Evolutionary conservation across 1,284 basidiomycete species (phyloP).

Genomic region (Cutaneotrichosporon sp.): DNA sequence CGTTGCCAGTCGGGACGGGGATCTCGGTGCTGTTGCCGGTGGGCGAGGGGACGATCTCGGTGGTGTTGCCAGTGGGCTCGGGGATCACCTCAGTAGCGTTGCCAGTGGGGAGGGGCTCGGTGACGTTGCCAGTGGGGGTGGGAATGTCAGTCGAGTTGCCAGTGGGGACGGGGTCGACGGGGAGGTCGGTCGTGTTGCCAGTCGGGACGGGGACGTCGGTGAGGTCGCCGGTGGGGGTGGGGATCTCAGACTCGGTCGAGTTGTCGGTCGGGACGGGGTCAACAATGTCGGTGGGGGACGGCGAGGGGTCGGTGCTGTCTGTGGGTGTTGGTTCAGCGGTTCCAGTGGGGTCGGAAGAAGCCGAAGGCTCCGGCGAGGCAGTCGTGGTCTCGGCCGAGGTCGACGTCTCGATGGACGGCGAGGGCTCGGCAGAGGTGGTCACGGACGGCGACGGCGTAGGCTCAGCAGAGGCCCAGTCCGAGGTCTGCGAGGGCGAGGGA

Average conservation of each 20-base stretch:
- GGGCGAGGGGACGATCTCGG: slow-evolving; percentile 4
- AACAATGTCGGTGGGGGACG: slow-evolving; percentile 1
- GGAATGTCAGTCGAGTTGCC: slow-evolving; percentile 11
- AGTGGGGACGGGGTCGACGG: slow-evolving; percentile 8
- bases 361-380: slow-evolving; percentile 10
- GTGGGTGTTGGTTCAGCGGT: slow-evolving; percentile 5
- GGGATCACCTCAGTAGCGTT: background rate
- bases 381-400: background rate
- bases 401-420: background rate
- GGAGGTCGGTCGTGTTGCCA: slow-evolving; percentile 12
- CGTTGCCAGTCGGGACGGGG: slow-evolving; percentile 9
- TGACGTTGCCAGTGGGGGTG: slow-evolving; percentile 7
- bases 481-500: slow-evolving; percentile 2
- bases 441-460: slow-evolving; percentile 3
- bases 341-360: slow-evolving; percentile 10
- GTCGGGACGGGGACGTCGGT: slow-evolving; percentile 2
- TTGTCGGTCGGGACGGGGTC: slow-evolving; percentile 9
- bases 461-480: slow-evolving; percentile 10
- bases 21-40: slow-evolving; percentile 11
- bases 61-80: slow-evolving; percentile 4
- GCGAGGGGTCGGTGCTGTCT: slow-evolving; percentile 6
- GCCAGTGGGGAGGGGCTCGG: slow-evolving; percentile 9
- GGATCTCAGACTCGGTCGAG: slow-evolving; percentile 8
- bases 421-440: background rate
- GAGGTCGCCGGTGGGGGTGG: slow-evolving; percentile 6